Evolutionary conservation across 768 basidiomycete genomes (phyloP).

Genomic region (Boletellus sp.): DNA sequence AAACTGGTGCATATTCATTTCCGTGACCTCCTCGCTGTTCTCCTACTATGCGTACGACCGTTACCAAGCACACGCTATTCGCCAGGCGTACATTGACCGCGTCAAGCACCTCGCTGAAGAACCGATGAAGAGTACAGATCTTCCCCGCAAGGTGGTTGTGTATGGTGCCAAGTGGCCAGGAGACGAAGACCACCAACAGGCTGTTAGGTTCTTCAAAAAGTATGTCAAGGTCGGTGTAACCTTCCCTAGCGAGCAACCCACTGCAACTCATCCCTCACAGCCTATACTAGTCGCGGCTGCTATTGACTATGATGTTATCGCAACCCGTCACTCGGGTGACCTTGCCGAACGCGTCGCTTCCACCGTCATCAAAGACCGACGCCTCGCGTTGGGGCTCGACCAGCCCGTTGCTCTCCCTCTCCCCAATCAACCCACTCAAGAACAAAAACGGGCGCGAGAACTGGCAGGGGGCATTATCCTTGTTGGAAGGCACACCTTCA

Average conservation of each 20-base stretch:
- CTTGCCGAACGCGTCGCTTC: constrained; percentile 74
- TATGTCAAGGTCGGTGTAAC: constrained; percentile 82
- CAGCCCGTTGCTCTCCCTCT: constrained; percentile 39
- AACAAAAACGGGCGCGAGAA: constrained; percentile 52
- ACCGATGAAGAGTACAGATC: constrained; percentile 58
- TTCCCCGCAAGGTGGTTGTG: constrained; percentile 77
- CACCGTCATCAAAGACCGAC: constrained; percentile 65
- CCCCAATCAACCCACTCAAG: constrained; percentile 50
- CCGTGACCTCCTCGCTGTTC: constrained; percentile 63
- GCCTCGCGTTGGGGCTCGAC: constrained; percentile 64
- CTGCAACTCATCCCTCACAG: constrained; percentile 39
- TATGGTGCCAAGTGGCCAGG: constrained; percentile 91
- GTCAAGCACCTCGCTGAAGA: constrained; percentile 77
- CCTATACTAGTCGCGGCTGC: constrained; percentile 93
- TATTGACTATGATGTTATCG: constrained; percentile 83
- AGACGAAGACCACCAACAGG: constrained; percentile 86
- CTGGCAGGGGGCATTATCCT: constrained; percentile 83
- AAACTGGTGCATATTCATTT: constrained; percentile 93
- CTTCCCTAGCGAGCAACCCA: constrained; percentile 4
- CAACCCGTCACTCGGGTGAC: constrained; percentile 82
- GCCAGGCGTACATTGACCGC: constrained; percentile 70
- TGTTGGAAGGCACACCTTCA: constrained; percentile 85
- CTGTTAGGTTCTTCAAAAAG: constrained; percentile 87
- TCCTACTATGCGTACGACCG: constrained; percentile 88
- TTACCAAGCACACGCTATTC: constrained; percentile 70